These are phyloP conservation scores for Macrophomina pseudophaseolina DNA, from an alignment of 2,329 filamentous ascomycete species.

Conservation along the genomic window DNA sequence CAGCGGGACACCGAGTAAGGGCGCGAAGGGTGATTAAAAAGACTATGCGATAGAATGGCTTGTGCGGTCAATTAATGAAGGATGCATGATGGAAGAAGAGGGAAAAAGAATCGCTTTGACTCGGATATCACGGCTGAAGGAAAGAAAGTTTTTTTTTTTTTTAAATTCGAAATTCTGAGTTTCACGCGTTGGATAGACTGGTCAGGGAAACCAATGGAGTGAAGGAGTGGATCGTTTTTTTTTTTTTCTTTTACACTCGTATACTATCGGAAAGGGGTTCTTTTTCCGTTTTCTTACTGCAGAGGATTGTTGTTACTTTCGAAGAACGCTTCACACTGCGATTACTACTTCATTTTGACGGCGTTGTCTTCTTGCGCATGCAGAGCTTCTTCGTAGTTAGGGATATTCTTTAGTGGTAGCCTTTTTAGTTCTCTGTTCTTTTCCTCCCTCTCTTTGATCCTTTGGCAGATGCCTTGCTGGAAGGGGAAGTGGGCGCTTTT, in stretches of 20 bases:
- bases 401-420: background rate
- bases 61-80: background rate
- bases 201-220: slow-evolving; percentile 7
- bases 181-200: slow-evolving; percentile 15
- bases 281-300: background rate
- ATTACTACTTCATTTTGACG: slow-evolving; percentile 1
- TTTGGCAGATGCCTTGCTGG: background rate
- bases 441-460: background rate
- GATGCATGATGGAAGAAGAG: no score
- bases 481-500: background rate
- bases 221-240: background rate
- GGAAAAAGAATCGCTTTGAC: background rate
- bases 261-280: background rate
- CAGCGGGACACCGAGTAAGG: slow-evolving; percentile 21
- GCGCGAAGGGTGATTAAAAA: slow-evolving; percentile 24
- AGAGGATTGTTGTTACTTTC: background rate
- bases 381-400: background rate
- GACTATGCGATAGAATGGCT: background rate
- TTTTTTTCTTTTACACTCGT: background rate
- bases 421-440: background rate
- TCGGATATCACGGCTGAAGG: slow-evolving; percentile 7
- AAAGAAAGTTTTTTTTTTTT: background rate
- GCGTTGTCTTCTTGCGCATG: background rate
- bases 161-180: background rate
- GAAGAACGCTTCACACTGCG: no score